Base-by-base conservation (phyloP, 805 yeast genomes). In the Saturnispora gosingensis region DNA sequence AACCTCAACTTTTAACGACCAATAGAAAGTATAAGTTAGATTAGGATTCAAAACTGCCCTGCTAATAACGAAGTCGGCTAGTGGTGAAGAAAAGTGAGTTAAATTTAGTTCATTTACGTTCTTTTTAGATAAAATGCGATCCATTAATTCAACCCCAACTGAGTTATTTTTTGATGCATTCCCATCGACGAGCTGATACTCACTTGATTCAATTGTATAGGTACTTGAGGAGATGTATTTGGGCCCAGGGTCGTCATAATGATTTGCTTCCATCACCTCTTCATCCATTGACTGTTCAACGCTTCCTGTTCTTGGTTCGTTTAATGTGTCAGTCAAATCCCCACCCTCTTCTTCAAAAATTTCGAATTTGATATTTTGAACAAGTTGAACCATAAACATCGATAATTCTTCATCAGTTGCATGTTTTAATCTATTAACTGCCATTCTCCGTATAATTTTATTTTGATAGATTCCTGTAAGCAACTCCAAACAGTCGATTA, bases 1-100 rank as follows among this genome's bases (percentile, higher is more conserved):
- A 30, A 84, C 78, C 61, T 91, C 97, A 2, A 95, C 96, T 56
- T 82, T 83, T 48, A 93, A 76, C 62, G 84, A 88, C 98, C 99
- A 93, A 65, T 88, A 90, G 54, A 95, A 80, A 61, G 78, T 88
- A 61, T 83, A 89, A 0, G 96, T 93, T 40, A 95, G 70, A 18
- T 77, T 71, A 20, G 77, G 76, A 61, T 84, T 85, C 18, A 76
- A 70, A 1, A 82, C 71, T 0, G 96, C 82, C 45, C 91, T 73
- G 27, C 81, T 81, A 42, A 90, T 82, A 40, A 93, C 69, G 61
- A 91, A 89, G 49, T 80, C 78, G 0, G 88, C 86, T 48, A 85
- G 67, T 0, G 90, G 88, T 0, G 91, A 82, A 15, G 54, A 53
- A 40, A 68, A 49, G 25, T 53, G 56, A 0, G 69, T 63, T 10